These are phyloP conservation scores for Pseudogymnoascus sp. DNA, from an alignment of 2,329 filamentous ascomycete species.

Conservation along the genomic window DNA sequence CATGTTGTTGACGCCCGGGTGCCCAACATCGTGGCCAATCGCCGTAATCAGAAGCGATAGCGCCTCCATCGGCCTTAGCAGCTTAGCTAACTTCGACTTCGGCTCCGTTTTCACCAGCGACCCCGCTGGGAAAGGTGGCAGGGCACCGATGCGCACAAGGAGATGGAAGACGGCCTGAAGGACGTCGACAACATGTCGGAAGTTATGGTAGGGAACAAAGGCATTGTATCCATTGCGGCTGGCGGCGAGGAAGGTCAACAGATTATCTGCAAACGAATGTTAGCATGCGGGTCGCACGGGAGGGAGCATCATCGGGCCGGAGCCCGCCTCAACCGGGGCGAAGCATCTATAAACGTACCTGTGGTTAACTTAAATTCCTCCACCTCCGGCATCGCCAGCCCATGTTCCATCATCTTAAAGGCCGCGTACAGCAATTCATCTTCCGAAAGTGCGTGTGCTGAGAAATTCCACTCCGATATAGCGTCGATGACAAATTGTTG, in stretches of 20 bases:
- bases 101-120: slow-evolving; percentile 18
- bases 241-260: slow-evolving; percentile 78
- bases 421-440: slow-evolving; percentile 83
- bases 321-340: slow-evolving; percentile 11
- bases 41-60: slow-evolving; percentile 85
- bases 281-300: slow-evolving; percentile 30
- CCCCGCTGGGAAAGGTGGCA: slow-evolving; percentile 56
- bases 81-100: slow-evolving; percentile 59
- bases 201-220: slow-evolving; percentile 97
- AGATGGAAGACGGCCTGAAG: slow-evolving; percentile 90
- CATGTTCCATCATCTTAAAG: slow-evolving; percentile 84
- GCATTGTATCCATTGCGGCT: slow-evolving; percentile 92
- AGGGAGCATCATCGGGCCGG: slow-evolving; percentile 19
- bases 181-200: slow-evolving; percentile 93
- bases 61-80: slow-evolving; percentile 81
- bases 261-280: slow-evolving; percentile 53
- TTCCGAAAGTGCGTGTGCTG: slow-evolving; percentile 79
- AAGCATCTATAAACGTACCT: slow-evolving; percentile 45
- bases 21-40: slow-evolving; percentile 96
- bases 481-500: slow-evolving; percentile 55
- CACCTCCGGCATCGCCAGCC: slow-evolving; percentile 71
- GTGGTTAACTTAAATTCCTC: slow-evolving; percentile 71
- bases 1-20: slow-evolving; percentile 96
- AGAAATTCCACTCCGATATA: slow-evolving; percentile 78
- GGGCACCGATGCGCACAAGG: slow-evolving; percentile 67